Evolutionary conservation across 139 green algal genomes (phyloP), one percentile per base, ranked within the genome.

Genomic region (Astrephomene gubernaculifera): DNA sequence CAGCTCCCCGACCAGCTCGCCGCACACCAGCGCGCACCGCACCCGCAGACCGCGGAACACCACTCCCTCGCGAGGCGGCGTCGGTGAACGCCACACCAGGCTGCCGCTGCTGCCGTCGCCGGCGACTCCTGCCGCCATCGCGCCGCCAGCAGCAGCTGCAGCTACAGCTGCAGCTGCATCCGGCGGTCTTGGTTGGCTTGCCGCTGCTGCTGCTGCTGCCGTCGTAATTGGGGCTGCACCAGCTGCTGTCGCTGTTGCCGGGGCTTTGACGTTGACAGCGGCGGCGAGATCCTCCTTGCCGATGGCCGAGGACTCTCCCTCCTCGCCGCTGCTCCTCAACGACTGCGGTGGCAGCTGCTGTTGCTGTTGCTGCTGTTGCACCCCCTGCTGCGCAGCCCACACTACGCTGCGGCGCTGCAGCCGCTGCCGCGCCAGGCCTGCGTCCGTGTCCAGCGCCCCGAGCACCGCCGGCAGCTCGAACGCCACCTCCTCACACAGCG

Each of bases 401-500:
- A 75, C 68, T 38, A 0, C 31, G 2, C 43, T n/a, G 8, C 31
- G 71, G 10, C 45, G 31, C 71, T 64, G n/a, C 44, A 79, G 14
- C 10, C 71, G 45, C 31, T 33, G 45, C 45, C 3, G 7, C 39
- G 39, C 43, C 43, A 39, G 12, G 70, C 29, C 70, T 3, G 27
- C 19, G 29, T 39, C 24, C 12, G 39, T 29, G 4, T 61, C 43
- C 43, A 63, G 14, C 0, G 29, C 31, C 5, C 71, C 44, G 1
- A 64, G 44, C 19, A 64, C 45, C 25, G 35, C 71, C 4, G 4
- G 0, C 2, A 22, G n/a, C 2, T 79, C 45, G 24, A 79, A 64
- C 19, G 44, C 45, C 44, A 79, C 44, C 44, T 44, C 71, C 71
- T 79, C 71, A 31, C 71, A 79, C 44, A 79, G 71, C 17, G 71